These are phyloP conservation scores for Fusarium xyrophilum DNA, from an alignment of 2,329 filamentous ascomycete species.

Conservation along the genomic window DNA sequence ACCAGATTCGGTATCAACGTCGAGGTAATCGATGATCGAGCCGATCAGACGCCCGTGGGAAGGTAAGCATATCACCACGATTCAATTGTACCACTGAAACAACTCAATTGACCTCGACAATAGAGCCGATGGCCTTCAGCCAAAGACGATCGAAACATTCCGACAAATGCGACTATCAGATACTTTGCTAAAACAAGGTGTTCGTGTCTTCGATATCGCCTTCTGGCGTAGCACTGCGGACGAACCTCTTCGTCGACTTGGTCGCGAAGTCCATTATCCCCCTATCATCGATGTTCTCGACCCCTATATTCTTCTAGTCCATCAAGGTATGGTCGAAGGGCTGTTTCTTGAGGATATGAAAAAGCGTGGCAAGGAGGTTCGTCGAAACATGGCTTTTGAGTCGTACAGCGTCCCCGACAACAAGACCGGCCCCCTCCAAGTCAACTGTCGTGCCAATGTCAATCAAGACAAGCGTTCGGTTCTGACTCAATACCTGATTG, in stretches of 20 bases:
- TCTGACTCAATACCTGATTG: conserved; percentile 69
- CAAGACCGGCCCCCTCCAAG: conserved; percentile 54
- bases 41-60: conserved; percentile 71
- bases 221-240: conserved; percentile 69
- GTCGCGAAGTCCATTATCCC: conserved; percentile 74
- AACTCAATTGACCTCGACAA: conserved; percentile 26
- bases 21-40: conserved; percentile 71
- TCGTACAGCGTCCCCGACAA: conserved; percentile 58
- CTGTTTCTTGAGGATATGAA: conserved; percentile 73
- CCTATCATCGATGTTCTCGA: conserved; percentile 64
- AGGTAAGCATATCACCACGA: conserved; percentile 44
- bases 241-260: conserved; percentile 64
- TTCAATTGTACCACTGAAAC: not conserved
- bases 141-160: conserved; percentile 80
- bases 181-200: conserved; percentile 68
- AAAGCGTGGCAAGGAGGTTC: conserved; percentile 68
- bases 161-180: conserved; percentile 77
- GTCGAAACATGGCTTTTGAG: conserved; percentile 69
- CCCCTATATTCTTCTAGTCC: conserved; percentile 65
- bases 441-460: conserved; percentile 60
- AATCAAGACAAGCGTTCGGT: conserved; percentile 59
- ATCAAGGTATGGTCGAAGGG: conserved; percentile 79
- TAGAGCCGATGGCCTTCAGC: conserved; percentile 75
- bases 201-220: conserved; percentile 75
- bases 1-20: conserved; percentile 71